Base-by-base conservation (phyloP, 768 basidiomycete species). In the Russula virescens region DNA sequence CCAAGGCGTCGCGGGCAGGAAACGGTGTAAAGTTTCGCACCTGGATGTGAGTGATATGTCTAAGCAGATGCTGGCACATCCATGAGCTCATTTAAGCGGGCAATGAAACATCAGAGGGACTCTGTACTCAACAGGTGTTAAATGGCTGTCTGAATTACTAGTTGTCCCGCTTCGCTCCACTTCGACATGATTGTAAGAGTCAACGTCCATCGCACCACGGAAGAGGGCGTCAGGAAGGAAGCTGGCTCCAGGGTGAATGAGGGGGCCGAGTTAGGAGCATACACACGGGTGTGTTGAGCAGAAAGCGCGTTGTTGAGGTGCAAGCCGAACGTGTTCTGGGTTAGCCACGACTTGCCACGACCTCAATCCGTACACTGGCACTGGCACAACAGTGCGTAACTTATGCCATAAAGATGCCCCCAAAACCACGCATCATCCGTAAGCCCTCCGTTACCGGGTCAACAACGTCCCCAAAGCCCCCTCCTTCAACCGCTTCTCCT, bases 1-100 rank as follows among this genome's bases (percentile, higher is more conserved):
- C 84, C 65, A 90, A 79, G 7, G 85, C 80, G 72, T 93, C 90
- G 40, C 91, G 84, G 56, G 83, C 83, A 38, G 90, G 90, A 71
- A 90, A 92, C 1, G 88, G 89, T n/a, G 91, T 88, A 42, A 93
- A 76, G 71, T 93, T 93, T 65, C 85, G 83, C 67, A 93, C 78
- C 75, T 91, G 87, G 53, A 93, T 76, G 47, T 83, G 79, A 60
- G 82, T 79, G 61, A 92, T 79, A 75, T 92, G 88, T 67, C 89
- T 83, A 65, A 90, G 78, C 47, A 88, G 86, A 69, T 83, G 83
- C 83, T 89, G 73, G 53, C 16, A 50, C 21, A n/a, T 26, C 49
- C 25, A 35, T 28, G 38, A 40, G 16, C 21, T 47, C 18, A 5
- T 54, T 31, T 64, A 10, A 60, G 58, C 19, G 31, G 38, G n/a